Evolutionary conservation across 1,284 basidiomycete genomes (phyloP).

Genomic region (Peniophora sp.): DNA sequence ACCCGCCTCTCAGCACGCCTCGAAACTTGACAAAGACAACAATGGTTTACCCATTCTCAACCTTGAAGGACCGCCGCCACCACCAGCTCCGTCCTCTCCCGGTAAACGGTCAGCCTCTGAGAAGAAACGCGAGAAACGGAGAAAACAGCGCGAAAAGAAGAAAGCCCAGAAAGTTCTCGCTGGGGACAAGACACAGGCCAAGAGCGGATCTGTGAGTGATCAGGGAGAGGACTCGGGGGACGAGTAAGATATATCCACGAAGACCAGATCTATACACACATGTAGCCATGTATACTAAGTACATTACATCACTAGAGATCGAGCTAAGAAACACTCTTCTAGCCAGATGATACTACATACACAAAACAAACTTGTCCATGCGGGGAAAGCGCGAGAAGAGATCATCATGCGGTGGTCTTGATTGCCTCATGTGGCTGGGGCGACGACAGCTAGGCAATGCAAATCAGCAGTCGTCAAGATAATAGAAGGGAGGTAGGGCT

Average conservation of each 20-base stretch:
- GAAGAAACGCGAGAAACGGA: conserved; percentile 47
- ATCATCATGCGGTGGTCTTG: conserved; percentile 31
- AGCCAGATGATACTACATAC: no score
- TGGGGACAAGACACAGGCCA: background rate
- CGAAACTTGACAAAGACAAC: no score
- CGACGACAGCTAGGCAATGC: conserved; percentile 4
- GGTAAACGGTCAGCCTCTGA: conserved; percentile 15
- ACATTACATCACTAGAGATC: conserved; percentile 1
- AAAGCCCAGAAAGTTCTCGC: background rate
- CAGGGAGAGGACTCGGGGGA: background rate
- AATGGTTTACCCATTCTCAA: conserved; percentile 40
- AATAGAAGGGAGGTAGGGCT: conserved; percentile 9
- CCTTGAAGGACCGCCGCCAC: conserved; percentile 38
- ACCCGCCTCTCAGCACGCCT: background rate
- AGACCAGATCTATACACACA: background rate
- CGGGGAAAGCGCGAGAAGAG: no score
- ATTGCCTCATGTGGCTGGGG: conserved; percentile 39
- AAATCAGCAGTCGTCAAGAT: conserved; percentile 3
- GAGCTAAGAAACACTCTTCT: background rate
- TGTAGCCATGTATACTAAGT: no score
- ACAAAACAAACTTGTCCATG: no score
- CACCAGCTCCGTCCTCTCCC: background rate
- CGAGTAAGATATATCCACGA: background rate
- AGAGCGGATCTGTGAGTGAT: background rate
- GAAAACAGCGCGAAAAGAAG: conserved; percentile 40